Base-by-base conservation (phyloP, 2,329 filamentous ascomycete genomes). In the Zymoseptoria brevis region DNA sequence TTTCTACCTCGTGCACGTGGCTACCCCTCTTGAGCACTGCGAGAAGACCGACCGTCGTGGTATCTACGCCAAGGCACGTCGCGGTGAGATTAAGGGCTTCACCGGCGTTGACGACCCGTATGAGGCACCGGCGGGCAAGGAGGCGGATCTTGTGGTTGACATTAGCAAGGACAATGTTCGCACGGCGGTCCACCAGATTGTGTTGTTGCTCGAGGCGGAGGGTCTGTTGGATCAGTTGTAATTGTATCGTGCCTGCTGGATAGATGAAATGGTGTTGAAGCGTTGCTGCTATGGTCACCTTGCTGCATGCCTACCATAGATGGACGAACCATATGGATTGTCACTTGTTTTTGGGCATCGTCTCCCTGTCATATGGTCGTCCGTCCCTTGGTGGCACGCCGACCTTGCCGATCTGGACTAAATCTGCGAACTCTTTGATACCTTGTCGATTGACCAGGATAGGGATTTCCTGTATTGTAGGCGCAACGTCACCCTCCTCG, bases 101-200 rank as follows among this genome's bases (percentile, higher is more conserved):
- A 99, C 94, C 7, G 94, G 94, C 70, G 91, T 99, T 59, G 93
- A 97, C 73, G 93, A 97, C 79, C 92, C 94, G 54, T 99, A 99
- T 73, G 94, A 99, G 85, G 73, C 76, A 21, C 94, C 94, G 8
- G 70, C 77, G 66, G 91, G 91, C 76, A 83, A 91, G 50, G 91
- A 93, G 77, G 84, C 92, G 30, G 86, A 97, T 74, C 80, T 99
- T 65, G 84, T 85, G 4, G 93, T 97, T 48, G 88, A 97, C 75
- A 75, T 87, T 58, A 87, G 89, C 77, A 94, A 88, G 83, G 90
- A 89, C 76, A 89, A 85, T 66, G 92, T 97, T 53, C 84, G 94
- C 71, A 94, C 89, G 61, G 93, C 93, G 63, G 94, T 99, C 56
- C 94, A 99, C 80, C 89, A 97, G 83, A 97, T 99, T 71, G 83